Percentiles rank a stretch among this genome's conserved stretches.
Evolutionary conservation across 257 asterid genomes (phyloP).

Genomic region (Nicotiana attenuata): DNA sequence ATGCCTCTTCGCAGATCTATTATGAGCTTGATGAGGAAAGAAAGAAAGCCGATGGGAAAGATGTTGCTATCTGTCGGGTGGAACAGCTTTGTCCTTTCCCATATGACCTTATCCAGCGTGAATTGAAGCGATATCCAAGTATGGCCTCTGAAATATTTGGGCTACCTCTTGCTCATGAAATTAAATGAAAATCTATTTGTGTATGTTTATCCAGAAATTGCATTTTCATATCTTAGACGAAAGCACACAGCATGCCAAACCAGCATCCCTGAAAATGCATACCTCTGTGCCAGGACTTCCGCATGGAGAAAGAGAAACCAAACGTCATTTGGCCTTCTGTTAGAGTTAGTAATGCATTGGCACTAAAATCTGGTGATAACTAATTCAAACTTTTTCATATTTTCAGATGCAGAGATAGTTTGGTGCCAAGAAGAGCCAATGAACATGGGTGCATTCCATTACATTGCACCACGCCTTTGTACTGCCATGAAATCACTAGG

Average conservation of each 20-base stretch:
- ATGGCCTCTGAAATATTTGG: neutral
- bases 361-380: neutral
- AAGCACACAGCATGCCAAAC: neutral
- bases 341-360: neutral
- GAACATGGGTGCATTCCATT: slow-evolving; percentile 65
- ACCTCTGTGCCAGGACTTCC: neutral
- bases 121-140: slow-evolving; percentile 34
- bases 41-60: slow-evolving; percentile 19
- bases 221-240: neutral
- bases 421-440: slow-evolving; percentile 91
- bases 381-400: neutral
- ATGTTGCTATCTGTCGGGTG: slow-evolving; percentile 28
- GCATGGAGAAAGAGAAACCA: neutral
- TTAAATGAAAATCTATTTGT: neutral
- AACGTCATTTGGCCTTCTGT: neutral
- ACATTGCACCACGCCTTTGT: slow-evolving; percentile 26
- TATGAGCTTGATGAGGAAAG: slow-evolving; percentile 33
- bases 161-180: neutral
- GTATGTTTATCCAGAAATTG: neutral
- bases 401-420: slow-evolving; percentile 58
- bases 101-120: slow-evolving; percentile 25
- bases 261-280: neutral
- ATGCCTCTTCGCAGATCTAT: slow-evolving; percentile 15
- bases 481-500: slow-evolving; percentile 28
- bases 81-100: slow-evolving; percentile 38